Base-by-base conservation (phyloP, 306 rosid genomes). In the Casuarina glauca region DNA sequence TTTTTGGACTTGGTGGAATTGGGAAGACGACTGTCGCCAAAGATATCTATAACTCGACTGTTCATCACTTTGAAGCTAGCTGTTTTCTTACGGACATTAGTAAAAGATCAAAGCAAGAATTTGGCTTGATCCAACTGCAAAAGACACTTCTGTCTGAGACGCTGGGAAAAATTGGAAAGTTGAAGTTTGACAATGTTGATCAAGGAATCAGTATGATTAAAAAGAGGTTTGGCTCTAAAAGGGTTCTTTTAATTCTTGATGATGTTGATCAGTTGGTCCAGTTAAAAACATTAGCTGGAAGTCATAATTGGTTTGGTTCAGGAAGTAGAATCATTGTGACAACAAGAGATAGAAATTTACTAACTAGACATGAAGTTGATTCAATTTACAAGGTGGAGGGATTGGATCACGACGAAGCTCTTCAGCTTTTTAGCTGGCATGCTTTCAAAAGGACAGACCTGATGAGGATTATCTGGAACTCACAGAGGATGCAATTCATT, bases 311-410 rank as follows among this genome's bases (percentile, higher is more conserved):
- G 73, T 84, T 84, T 77, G 80, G 87, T 43, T 50, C 46, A 9
- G 84, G 82, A 8, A 84, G 84, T 45, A 73, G 80, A 80, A 70
- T 85, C 74, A 76, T 85, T 11, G 66, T 82, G 41, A 85, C 88
- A 60, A 78, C 84, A 2, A 72, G 85, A 73, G 50, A 78, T 73
- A 9, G 6, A 41, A 64, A 78, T n/a, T 54, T 78, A 45, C 71
- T 85, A 1, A 42, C 26, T 61, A 70, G 62, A 51, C 55, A 32
- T 75, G 52, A 11, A 43, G 81, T 5, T 32, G 3, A 52, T 78
- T 57, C 38, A 38, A 17, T 75, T 10, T 85, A 78, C 48, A 69
- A 71, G 46, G 53, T 73, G 19, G 58, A 67, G 74, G 60, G 46
- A 54, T 48, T 85, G 83, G 48, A 58, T 46, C 20, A 61, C 5